Evolutionary conservation across 805 yeast species (phyloP).

Genomic region (Myxozyma neotropica): DNA sequence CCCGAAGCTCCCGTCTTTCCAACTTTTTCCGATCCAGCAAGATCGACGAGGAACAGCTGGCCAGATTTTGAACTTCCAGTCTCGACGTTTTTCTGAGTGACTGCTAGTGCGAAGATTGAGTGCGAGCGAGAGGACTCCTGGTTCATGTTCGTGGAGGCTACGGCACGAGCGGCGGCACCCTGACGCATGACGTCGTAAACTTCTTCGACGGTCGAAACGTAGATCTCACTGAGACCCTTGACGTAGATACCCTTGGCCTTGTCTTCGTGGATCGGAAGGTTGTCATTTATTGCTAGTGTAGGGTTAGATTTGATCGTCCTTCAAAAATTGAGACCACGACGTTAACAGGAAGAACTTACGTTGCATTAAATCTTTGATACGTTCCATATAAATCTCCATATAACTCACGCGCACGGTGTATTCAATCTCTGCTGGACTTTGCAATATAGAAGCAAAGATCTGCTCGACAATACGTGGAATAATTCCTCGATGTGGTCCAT

Average conservation of each 20-base stretch:
- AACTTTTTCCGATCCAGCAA: constrained; percentile 85
- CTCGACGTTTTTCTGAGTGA: constrained; percentile 59
- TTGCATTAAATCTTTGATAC: constrained; percentile 68
- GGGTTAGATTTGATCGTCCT: not conserved
- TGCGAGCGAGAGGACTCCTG: constrained; percentile 77
- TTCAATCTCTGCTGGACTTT: constrained; percentile 55
- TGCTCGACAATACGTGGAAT: constrained; percentile 72
- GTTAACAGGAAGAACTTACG: constrained; percentile 33
- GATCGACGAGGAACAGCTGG: constrained; percentile 72
- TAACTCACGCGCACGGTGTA: constrained; percentile 69
- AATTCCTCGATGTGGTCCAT: constrained; percentile 56
- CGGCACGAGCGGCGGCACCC: constrained; percentile 61
- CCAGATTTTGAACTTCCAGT: constrained; percentile 65
- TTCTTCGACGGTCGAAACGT: constrained; percentile 61
- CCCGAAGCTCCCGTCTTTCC: constrained; percentile 79
- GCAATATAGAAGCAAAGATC: constrained; percentile 58
- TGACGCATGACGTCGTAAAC: constrained; percentile 58
- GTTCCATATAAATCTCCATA: constrained; percentile 82
- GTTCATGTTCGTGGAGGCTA: constrained; percentile 61
- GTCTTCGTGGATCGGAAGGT: constrained; percentile 64
- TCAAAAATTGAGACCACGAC: no score
- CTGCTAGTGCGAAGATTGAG: constrained; percentile 69
- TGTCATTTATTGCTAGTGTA: constrained; percentile 36
- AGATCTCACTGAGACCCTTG: constrained; percentile 64
- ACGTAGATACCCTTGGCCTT: constrained; percentile 67